These are phyloP conservation scores for Metschnikowia koreensis DNA, from an alignment of 805 yeast genomes.

Conservation along the genomic window DNA sequence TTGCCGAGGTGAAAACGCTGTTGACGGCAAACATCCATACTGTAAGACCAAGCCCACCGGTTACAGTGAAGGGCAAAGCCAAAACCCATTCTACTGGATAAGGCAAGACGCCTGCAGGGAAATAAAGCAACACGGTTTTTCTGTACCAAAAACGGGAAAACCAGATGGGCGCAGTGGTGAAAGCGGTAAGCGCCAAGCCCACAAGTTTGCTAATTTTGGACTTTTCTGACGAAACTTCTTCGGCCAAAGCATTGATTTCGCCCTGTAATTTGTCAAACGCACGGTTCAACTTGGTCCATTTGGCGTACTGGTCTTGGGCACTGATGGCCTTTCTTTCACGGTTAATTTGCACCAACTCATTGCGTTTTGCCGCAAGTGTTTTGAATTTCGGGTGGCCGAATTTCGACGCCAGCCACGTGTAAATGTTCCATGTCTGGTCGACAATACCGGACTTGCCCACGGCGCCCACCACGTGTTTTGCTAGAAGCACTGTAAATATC, in stretches of 20 bases:
- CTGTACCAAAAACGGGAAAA: slow-evolving; percentile 52
- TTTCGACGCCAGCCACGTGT: slow-evolving; percentile 31
- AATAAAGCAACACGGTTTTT: slow-evolving; percentile 52
- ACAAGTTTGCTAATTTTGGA: slow-evolving; percentile 32
- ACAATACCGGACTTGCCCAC: slow-evolving; percentile 37
- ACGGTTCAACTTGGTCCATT: slow-evolving; percentile 91
- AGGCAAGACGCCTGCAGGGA: slow-evolving; percentile 61
- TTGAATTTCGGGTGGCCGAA: slow-evolving; percentile 32
- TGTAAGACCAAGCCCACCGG: slow-evolving; percentile 60
- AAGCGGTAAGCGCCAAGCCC: slow-evolving; percentile 31
- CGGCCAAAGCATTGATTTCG: slow-evolving; percentile 47
- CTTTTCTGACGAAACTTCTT: slow-evolving; percentile 36
- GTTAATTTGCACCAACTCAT: slow-evolving; percentile 47
- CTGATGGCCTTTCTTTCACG: slow-evolving; percentile 59
- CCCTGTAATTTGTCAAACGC: slow-evolving; percentile 54
- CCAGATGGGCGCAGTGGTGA: slow-evolving; percentile 49
- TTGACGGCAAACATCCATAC: slow-evolving; percentile 51
- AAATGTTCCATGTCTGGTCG: slow-evolving; percentile 38
- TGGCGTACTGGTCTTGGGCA: slow-evolving; percentile 93
- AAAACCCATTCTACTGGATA: slow-evolving; percentile 50
- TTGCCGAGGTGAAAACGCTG: slow-evolving; percentile 23
- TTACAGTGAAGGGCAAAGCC: slow-evolving; percentile 62
- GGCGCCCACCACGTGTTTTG: slow-evolving; percentile 27
- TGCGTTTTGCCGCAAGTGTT: slow-evolving; percentile 27
- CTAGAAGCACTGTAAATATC: slow-evolving; percentile 21